A percentile compares a stretch with the other conserved stretches of the same genome.
These are phyloP conservation scores for Lipomyces chichibuensis DNA, from an alignment of 805 yeast species.

Conservation along the genomic window DNA sequence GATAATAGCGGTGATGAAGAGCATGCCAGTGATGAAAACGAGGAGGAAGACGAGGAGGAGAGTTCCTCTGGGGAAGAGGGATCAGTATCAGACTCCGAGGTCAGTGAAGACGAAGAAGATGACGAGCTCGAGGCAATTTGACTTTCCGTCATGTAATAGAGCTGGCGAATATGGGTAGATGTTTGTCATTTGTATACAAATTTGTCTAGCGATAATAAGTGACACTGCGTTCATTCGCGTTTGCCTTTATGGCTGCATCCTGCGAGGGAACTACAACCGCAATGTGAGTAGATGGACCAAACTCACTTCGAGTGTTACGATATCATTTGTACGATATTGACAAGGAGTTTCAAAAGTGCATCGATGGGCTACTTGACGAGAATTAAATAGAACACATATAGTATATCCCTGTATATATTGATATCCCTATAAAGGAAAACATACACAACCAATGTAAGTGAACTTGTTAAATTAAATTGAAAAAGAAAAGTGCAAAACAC, in stretches of 20 bases:
- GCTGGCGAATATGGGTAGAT: too few relatives aligned
- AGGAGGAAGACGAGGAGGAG: slow-evolving; percentile 7
- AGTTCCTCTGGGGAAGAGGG: slow-evolving; percentile 5
- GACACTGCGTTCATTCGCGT: too few relatives aligned
- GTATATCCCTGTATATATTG: slow-evolving; percentile 4
- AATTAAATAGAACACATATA: not conserved
- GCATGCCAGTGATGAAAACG: slow-evolving; percentile 5
- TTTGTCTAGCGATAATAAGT: too few relatives aligned
- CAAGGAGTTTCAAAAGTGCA: too few relatives aligned
- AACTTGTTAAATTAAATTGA: not conserved
- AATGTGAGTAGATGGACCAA: too few relatives aligned
- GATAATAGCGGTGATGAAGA: slow-evolving; percentile 23
- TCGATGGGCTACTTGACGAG: not conserved
- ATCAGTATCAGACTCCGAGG: not conserved
- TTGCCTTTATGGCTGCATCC: too few relatives aligned
- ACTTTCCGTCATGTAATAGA: too few relatives aligned
- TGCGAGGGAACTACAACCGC: too few relatives aligned
- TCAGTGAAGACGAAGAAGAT: not conserved
- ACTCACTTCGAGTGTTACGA: too few relatives aligned
- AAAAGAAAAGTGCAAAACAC: slow-evolving; percentile 8
- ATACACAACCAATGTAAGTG: not conserved
- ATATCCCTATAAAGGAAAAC: slow-evolving; percentile 2
- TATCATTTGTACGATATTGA: too few relatives aligned
- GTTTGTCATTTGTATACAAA: too few relatives aligned
- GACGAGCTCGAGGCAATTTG: too few relatives aligned